Evolutionary conservation across 768 basidiomycete genomes (phyloP), one percentile per base, ranked within the genome.

Genomic region (Lactarius pseudohatsudake): DNA sequence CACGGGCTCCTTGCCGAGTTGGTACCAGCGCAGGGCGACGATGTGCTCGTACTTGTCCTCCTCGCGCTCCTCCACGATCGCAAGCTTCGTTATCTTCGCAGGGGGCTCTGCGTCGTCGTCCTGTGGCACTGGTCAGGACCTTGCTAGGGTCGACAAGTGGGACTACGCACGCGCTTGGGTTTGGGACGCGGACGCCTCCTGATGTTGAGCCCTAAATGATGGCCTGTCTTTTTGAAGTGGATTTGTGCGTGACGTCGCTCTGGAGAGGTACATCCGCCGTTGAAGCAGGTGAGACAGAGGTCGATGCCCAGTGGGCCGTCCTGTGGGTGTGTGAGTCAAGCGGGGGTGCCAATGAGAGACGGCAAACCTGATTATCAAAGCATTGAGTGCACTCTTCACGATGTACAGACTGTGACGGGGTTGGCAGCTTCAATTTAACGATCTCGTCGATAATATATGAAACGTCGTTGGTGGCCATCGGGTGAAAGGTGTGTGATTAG

Each of bases 351-450:
- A 20, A 36, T 26, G 5, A 50, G 6, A 22, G 22, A 43, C 5
- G 34, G 57, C 38, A 40, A 26, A 89, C 94, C 85, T 98, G 96
- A 72, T 85, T 86, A 76, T 98, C 96, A 75, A 98, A 99, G 74
- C 96, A 99, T 66, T 96, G 94, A 0, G 96, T 97, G 74, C 96
- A 99, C 76, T 98, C 96, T 77, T 97, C 94, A 9, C 95, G 80
- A 71, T 95, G 88, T 0, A 94, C 91, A 0, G 84, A 83, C 68
- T 94, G 89, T 4, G 85, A 87, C 0, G 89, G 77, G 57, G 77
- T 83, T 0, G 92, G 92, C 0, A 80, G 80, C 41, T 79, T 75
- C 0, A 93, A 77, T 15, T 72, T 77, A 57, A 79, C 74, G 26
- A 92, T 75, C 28, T 81, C 76, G 30, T 73, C 74, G 56, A 84